Conservation (phyloP, 116 monocot genomes). For the Phalaenopsis hybrid region DNA sequence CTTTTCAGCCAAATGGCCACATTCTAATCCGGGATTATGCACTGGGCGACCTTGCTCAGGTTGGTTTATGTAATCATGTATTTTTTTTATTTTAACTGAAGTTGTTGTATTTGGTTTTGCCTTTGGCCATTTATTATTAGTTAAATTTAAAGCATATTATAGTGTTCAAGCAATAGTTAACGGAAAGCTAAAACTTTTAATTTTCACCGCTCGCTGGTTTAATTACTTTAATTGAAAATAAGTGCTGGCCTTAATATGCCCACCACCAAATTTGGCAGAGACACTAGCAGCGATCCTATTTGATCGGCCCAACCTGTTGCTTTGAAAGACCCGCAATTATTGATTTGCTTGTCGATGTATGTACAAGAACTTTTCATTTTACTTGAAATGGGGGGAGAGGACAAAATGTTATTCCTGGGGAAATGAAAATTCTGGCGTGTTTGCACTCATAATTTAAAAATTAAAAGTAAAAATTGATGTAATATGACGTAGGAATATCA, state of each 20-base stretch:
- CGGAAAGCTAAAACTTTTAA: not conserved
- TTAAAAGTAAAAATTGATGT: no score
- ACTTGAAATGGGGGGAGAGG: no score
- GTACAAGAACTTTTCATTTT: no score
- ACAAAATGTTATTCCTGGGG: no score
- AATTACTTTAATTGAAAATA: not conserved
- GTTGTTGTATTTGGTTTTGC: not conserved
- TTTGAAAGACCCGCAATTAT: no score
- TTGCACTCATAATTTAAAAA: no score
- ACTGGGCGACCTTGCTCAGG: conserved; percentile 96
- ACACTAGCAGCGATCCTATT: no score
- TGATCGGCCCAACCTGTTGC: no score
- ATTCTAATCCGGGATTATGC: conserved; percentile 94
- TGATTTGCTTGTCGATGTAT: no score
- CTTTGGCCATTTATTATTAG: not conserved
- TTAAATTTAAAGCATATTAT: not conserved
- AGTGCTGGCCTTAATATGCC: not conserved
- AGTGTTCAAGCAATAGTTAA: not conserved
- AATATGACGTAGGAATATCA: no score
- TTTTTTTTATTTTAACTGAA: not conserved
- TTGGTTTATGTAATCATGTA: conserved; percentile 15
- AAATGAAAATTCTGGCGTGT: no score
- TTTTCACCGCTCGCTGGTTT: not conserved
- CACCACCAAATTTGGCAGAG: not conserved
- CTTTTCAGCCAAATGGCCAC: conserved; percentile 70